Percentiles rank a stretch among this genome's conserved stretches.
Evolutionary conservation across 495 filamentous ascomycete species (phyloP).

Genomic region (Daldinia vernicosa): DNA sequence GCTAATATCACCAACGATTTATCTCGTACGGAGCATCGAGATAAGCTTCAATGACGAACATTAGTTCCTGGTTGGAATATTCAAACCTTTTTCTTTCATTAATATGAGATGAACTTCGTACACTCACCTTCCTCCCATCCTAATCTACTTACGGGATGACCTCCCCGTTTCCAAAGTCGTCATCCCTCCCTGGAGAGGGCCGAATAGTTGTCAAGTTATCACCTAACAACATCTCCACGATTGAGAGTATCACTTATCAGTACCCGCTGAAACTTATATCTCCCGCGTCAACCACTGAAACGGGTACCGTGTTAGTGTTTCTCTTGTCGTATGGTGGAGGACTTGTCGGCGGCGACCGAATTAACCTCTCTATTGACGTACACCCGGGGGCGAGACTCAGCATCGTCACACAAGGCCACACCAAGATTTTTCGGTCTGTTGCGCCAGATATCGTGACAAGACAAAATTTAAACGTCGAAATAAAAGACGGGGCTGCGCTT

Average conservation of each 20-base stretch:
- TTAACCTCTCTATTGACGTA: constrained; percentile 75
- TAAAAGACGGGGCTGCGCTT: constrained; percentile 71
- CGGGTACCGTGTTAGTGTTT: constrained; percentile 75
- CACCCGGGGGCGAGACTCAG: constrained; percentile 72
- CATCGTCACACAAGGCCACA: constrained; percentile 92
- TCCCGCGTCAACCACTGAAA: constrained; percentile 60
- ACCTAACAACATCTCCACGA: constrained; percentile 73
- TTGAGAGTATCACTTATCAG: constrained; percentile 82
- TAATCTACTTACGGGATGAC: constrained; percentile 47
- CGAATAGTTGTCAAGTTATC: constrained; percentile 75
- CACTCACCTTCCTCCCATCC: neutral
- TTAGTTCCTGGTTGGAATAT: neutral
- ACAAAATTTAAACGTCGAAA: constrained; percentile 71
- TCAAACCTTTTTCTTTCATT: neutral
- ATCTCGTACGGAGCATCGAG: constrained; percentile 1
- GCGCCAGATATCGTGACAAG: constrained; percentile 65
- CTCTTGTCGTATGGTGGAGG: constrained; percentile 95
- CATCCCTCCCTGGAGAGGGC: constrained; percentile 79
- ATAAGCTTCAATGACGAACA: constrained; percentile 32
- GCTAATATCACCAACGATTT: neutral
- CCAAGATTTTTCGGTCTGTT: constrained; percentile 89
- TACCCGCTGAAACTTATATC: constrained; percentile 96
- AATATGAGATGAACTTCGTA: constrained; percentile 16
- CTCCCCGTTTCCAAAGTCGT: constrained; percentile 72
- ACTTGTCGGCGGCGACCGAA: constrained; percentile 83